Percentiles rank a stretch among this genome's conserved stretches.
Evolutionary conservation across 805 yeast species (phyloP).

Genomic region (Pichia cephalocereana): DNA sequence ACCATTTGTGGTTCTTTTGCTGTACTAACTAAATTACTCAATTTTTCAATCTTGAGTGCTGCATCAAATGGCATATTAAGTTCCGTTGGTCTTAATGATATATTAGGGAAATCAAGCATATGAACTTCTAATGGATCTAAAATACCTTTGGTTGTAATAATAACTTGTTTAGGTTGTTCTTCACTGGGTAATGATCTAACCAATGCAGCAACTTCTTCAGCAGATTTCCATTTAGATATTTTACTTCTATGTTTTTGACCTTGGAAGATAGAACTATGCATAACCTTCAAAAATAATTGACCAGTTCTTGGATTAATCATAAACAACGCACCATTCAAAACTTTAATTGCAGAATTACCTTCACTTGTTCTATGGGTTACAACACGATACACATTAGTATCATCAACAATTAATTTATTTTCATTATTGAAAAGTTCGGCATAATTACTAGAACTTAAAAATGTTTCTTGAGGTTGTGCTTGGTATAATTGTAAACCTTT

Average conservation of each 20-base stretch:
- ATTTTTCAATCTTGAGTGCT: slow-evolving; percentile 70
- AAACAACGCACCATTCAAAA: slow-evolving; percentile 88
- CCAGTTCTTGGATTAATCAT: slow-evolving; percentile 88
- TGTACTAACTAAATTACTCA: slow-evolving; percentile 67
- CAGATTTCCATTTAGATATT: slow-evolving; percentile 95
- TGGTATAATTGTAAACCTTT: slow-evolving; percentile 91
- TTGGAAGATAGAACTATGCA: slow-evolving; percentile 93
- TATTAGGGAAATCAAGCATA: slow-evolving; percentile 92
- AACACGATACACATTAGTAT: slow-evolving; percentile 88
- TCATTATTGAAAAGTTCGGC: slow-evolving; percentile 83
- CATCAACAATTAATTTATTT: slow-evolving; percentile 81
- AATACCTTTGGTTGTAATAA: slow-evolving; percentile 85
- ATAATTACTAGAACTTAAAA: slow-evolving; percentile 80
- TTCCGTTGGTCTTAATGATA: slow-evolving; percentile 83
- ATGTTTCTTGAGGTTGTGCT: slow-evolving; percentile 87
- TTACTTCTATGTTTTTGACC: slow-evolving; percentile 94
- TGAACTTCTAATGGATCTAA: slow-evolving; percentile 94
- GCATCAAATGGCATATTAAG: slow-evolving; percentile 83
- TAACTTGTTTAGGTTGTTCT: slow-evolving; percentile 89
- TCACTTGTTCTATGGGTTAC: slow-evolving; percentile 86
- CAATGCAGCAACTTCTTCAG: slow-evolving; percentile 92
- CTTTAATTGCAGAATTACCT: slow-evolving; percentile 87
- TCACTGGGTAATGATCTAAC: slow-evolving; percentile 83
- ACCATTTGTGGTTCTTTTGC: slow-evolving; percentile 95
- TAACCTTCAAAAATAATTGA: slow-evolving; percentile 77